Conservation (phyloP, 1,139 yeast genomes). For the Kurtzmaniella quercitrusa region DNA sequence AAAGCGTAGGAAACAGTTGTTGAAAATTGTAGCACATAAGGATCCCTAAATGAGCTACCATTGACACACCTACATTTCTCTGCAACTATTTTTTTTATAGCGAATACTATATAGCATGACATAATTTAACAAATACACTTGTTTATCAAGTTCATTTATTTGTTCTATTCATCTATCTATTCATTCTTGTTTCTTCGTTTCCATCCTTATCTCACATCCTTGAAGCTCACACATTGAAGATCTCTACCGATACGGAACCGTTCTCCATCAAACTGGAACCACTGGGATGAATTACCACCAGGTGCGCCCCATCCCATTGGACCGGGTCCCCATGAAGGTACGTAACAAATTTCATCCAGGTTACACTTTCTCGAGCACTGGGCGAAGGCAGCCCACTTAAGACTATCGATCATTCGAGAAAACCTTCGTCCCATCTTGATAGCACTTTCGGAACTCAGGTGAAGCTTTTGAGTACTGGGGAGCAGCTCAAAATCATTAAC, state of each 20-base stretch:
- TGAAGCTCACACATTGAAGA: conserved; percentile 7
- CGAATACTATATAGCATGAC: too few species aligned
- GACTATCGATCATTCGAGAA: conserved; percentile 8
- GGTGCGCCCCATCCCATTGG: conserved; percentile 30
- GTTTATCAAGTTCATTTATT: neutral
- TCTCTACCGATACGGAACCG: conserved; percentile 8
- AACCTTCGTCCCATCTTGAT: conserved; percentile 7
- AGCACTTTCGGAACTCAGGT: conserved; percentile 4
- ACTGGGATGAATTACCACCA: neutral
- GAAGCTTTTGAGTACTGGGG: conserved; percentile 5
- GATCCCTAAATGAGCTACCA: too few species aligned
- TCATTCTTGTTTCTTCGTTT: too few species aligned
- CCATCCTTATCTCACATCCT: conserved; percentile 4
- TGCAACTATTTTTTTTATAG: too few species aligned
- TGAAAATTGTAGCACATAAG: too few species aligned
- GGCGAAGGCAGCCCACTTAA: conserved; percentile 39
- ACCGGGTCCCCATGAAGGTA: conserved; percentile 59
- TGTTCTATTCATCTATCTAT: too few species aligned
- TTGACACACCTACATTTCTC: too few species aligned
- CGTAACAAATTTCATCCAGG: conserved; percentile 44
- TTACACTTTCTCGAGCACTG: conserved; percentile 37
- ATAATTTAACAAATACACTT: too few species aligned
- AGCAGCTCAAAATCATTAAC: conserved; percentile 14
- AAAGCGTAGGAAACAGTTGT: too few species aligned
- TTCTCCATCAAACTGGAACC: conserved; percentile 10